Evolutionary conservation across 495 filamentous ascomycete genomes (phyloP).

Genomic region (Thermothielavioides terrestris): DNA sequence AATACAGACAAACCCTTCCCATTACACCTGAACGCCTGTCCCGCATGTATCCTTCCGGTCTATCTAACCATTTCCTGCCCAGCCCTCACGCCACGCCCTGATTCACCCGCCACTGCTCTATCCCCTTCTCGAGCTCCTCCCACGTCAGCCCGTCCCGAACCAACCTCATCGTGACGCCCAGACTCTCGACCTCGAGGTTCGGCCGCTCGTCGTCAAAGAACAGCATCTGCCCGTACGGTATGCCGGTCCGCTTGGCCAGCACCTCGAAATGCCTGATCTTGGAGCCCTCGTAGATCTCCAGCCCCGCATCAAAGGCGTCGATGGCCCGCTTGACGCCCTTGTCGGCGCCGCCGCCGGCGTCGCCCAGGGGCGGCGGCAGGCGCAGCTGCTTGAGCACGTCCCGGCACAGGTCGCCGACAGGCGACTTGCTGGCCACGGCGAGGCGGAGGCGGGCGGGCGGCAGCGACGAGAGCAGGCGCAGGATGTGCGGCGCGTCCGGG

Average conservation of each 20-base stretch:
- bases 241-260: conserved; percentile 56
- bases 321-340: conserved; percentile 47
- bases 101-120: conserved; percentile 68
- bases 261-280: conserved; percentile 79
- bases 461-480: conserved; percentile 46
- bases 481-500: conserved; percentile 61
- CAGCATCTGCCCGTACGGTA: conserved; percentile 74
- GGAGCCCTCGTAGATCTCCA: conserved; percentile 83
- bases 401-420: conserved; percentile 67
- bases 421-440: conserved; percentile 74
- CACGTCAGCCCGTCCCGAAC: conserved; percentile 69
- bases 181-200: conserved; percentile 74
- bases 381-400: conserved; percentile 71
- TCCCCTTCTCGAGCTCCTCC: conserved; percentile 69
- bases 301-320: conserved; percentile 66
- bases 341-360: not conserved
- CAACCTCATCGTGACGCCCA: conserved; percentile 77
- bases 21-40: not conserved
- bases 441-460: conserved; percentile 54
- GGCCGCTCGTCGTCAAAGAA: conserved; percentile 94
- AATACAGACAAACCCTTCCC: no score
- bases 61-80: not conserved
- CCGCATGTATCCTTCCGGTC: not conserved
- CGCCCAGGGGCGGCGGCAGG: no score
- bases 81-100: conserved; percentile 34